Conservation (phyloP, 352 stramenopile species). For the Phytophthora meadii region DNA sequence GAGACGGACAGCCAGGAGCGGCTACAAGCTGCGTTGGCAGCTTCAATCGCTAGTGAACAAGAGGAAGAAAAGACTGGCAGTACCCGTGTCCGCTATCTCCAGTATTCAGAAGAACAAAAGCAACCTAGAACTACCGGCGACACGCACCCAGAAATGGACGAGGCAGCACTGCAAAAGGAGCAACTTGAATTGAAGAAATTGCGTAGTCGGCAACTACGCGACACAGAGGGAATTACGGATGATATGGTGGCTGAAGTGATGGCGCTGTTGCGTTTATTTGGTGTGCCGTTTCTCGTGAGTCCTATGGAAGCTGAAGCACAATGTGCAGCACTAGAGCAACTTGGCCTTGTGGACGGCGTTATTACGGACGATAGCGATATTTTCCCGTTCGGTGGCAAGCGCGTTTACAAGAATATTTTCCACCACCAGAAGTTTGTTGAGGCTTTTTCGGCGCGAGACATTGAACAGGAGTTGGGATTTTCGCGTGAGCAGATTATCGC, state of each 20-base stretch:
- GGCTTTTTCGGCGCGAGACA: constrained; percentile 94
- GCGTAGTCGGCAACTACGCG: constrained; percentile 81
- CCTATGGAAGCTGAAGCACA: constrained; percentile 99
- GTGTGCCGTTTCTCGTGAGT: constrained; percentile 98
- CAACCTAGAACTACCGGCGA: constrained; percentile 16
- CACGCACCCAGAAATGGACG: constrained; percentile 29
- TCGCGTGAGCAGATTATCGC: constrained; percentile 92
- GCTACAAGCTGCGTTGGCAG: constrained; percentile 41
- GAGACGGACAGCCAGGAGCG: constrained; percentile 31
- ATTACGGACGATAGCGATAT: constrained; percentile 98
- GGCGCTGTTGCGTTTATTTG: constrained; percentile 96
- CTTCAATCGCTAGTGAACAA: constrained; percentile 44
- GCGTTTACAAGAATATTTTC: constrained; percentile 99
- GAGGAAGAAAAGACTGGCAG: constrained; percentile 21
- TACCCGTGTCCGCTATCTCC: constrained; percentile 49
- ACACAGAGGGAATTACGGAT: constrained; percentile 95
- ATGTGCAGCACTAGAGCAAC: constrained; percentile 95
- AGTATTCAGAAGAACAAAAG: constrained; percentile 41
- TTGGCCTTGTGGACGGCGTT: constrained; percentile 97
- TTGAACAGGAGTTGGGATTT: constrained; percentile 93
- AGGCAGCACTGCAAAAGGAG: constrained; percentile 56
- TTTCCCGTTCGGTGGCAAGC: constrained; percentile 94
- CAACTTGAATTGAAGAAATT: constrained; percentile 81
- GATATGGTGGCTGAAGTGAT: constrained; percentile 99
- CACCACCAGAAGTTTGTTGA: constrained; percentile 99